A percentile compares a stretch with the other conserved stretches of the same genome.
Evolutionary conservation across 805 yeast species (phyloP).

Genomic region (Lachancea meyersii): DNA sequence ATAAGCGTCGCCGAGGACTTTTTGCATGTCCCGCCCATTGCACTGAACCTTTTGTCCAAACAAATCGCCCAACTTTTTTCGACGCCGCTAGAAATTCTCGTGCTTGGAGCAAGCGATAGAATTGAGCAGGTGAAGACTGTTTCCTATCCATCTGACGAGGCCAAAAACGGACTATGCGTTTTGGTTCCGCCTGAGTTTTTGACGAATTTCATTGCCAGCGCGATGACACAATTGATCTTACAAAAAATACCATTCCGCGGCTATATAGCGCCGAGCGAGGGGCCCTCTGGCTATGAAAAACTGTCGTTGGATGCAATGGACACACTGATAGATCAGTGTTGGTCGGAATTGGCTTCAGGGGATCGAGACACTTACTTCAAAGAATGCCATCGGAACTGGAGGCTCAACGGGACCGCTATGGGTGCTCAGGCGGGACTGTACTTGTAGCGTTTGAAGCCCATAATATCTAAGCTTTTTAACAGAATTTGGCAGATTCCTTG

Average conservation of each 20-base stretch:
- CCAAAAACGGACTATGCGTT: conserved; percentile 20
- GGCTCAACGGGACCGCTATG: conserved; percentile 24
- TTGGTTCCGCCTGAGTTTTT: conserved; percentile 57
- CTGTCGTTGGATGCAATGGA: conserved; percentile 31
- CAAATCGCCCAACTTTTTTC: conserved; percentile 16
- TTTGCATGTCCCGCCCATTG: conserved; percentile 33
- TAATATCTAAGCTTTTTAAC: neutral
- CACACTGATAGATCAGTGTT: conserved; percentile 21
- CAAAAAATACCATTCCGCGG: conserved; percentile 15
- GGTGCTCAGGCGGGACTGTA: conserved; percentile 32
- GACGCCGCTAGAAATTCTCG: conserved; percentile 10
- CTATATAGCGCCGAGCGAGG: conserved; percentile 45
- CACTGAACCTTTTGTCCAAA: conserved; percentile 28
- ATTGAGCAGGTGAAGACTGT: conserved; percentile 21
- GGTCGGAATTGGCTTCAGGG: conserved; percentile 10
- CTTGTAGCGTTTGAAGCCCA: conserved; percentile 5
- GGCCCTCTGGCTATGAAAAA: conserved; percentile 55
- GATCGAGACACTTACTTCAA: conserved; percentile 12
- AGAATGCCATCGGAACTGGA: conserved; percentile 30
- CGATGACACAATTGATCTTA: conserved; percentile 26
- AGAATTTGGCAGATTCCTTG: conserved; percentile 8
- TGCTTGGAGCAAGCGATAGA: conserved; percentile 28
- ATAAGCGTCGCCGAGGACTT: conserved; percentile 27
- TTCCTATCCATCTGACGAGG: conserved; percentile 1
- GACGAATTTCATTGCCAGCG: conserved; percentile 51